Conservation (phyloP, 345 rosid species). For the Conringia planisiliqua region DNA sequence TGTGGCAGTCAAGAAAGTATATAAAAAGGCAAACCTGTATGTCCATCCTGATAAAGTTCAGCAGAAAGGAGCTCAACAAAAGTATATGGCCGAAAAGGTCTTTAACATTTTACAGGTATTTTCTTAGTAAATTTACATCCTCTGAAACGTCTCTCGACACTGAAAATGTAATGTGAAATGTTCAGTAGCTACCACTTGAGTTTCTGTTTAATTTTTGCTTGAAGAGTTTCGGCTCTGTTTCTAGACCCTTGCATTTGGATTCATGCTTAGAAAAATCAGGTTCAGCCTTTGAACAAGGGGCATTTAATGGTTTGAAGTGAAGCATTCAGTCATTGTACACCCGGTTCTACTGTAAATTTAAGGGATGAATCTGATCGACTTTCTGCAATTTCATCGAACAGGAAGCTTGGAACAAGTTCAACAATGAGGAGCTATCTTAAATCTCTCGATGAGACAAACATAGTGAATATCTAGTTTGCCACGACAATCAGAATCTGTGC, state of each 20-base stretch:
- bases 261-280: no score
- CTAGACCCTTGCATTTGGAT: not conserved
- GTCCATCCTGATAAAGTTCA: not conserved
- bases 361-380: not conserved
- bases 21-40: not conserved
- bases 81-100: not conserved
- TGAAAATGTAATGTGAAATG: no score
- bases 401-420: slow-evolving; percentile 1
- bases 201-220: no score
- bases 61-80: not conserved
- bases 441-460: not conserved
- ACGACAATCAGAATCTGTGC: no score
- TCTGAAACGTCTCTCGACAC: not conserved
- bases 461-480: not conserved
- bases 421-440: not conserved
- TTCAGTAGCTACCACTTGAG: not conserved
- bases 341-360: not conserved
- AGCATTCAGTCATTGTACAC: not conserved
- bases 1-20: not conserved
- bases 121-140: not conserved
- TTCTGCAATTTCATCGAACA: not conserved
- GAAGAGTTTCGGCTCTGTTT: not conserved
- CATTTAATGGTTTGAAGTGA: not conserved
- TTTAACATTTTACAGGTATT: not conserved
- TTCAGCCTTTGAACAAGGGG: no score